These are phyloP conservation scores for Hura crepitans DNA, from an alignment of 441 rosid species.

Conservation along the genomic window DNA sequence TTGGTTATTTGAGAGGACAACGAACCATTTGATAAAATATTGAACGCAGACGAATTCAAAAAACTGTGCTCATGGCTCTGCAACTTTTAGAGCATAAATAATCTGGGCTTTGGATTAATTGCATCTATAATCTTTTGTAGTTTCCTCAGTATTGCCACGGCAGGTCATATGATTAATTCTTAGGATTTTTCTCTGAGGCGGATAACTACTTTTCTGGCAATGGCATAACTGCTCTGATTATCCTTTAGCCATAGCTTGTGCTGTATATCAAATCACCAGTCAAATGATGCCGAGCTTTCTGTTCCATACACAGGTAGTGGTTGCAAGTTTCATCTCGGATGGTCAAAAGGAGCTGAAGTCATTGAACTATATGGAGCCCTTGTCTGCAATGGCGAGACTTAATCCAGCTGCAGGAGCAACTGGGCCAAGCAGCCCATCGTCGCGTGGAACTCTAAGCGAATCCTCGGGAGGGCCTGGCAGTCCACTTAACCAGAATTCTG, in stretches of 20 bases:
- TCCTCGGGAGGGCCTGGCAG: slow-evolving; percentile 66
- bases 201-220: neutral
- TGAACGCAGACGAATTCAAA: neutral
- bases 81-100: neutral
- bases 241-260: neutral
- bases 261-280: neutral
- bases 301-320: slow-evolving; percentile 48
- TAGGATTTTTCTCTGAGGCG: neutral
- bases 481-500: slow-evolving; percentile 65
- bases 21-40: neutral
- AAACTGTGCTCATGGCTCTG: neutral
- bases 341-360: slow-evolving; percentile 48
- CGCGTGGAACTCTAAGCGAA: slow-evolving; percentile 65
- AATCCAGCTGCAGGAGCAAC: slow-evolving; percentile 31
- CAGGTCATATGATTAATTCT: neutral
- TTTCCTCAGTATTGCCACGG: neutral
- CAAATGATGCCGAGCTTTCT: slow-evolving; percentile 10
- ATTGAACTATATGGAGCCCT: slow-evolving; percentile 35
- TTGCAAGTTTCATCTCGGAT: slow-evolving; percentile 68
- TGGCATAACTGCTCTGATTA: neutral
- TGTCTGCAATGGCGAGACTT: slow-evolving; percentile 30
- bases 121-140: neutral
- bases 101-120: neutral
- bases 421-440: slow-evolving; percentile 59
- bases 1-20: slow-evolving; percentile 3